Base-by-base conservation (phyloP, 495 filamentous ascomycete species). In the Neurospora africana region DNA sequence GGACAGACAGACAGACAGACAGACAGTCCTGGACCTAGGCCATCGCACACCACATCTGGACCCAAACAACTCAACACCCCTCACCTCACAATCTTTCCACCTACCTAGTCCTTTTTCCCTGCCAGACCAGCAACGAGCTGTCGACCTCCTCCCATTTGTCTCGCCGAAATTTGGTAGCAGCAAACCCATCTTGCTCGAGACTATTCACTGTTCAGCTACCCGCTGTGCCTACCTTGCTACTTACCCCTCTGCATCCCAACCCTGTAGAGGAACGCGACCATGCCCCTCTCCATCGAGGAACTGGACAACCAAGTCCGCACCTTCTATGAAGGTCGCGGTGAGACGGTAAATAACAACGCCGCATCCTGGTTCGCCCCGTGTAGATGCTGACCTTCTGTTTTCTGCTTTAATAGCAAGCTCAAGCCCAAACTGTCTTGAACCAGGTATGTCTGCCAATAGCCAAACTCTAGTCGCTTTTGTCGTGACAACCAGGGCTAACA, bases 261-360 rank as follows among this genome's bases (percentile, higher is more conserved):
- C 27, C 53, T 19, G 53, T 65, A 65, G 53, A 71, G 73, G 74
- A 74, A 75, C 74, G 74, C 79, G 74, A 82, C 76, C 78, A 87
- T 87, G 85, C 83, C 86, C 76, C 82, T 87, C 75, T 83, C 90
- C 74, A 94, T 99, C 78, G 88, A 89, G 80, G 96, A 99, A 87
- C 86, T 99, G 83, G 95, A 99, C 89, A 89, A 89, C 79, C 97
- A 93, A 72, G 94, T 98, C 86, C 94, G 91, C 74, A 91, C 92
- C 82, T 98, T 99, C 85, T 98, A 96, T 75, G 95, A 98, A 84
- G 95, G 92, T 80, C 91, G 95, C 80, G 95, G 95, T 58, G 92
- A 97, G 69, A 85, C 92, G 84, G 94, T 98, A 85, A 79, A 88
- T 83, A n/a, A 58, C 27, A 36, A 13, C 19, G 53, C 58, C 15